Evolutionary conservation across 179 eudicot species (phyloP), one percentile per base, ranked within the genome.

Genomic region (Sideroxylon spinosum): DNA sequence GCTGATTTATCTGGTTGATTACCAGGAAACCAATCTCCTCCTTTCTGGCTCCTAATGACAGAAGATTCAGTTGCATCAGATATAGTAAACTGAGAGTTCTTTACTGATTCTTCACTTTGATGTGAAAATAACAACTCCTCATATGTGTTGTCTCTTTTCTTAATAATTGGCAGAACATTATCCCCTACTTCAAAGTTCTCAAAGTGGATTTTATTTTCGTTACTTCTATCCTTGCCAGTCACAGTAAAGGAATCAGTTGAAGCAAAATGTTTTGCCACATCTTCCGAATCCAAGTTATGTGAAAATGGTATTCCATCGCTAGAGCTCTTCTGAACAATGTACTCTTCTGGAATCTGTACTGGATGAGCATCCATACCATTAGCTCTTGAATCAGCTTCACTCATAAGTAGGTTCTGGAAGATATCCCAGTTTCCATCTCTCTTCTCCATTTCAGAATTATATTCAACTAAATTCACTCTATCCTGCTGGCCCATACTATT

Each of bases 381-480:
- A 6, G 84, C 60, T 22, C 78, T 79, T 0, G 92, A 74, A 23
- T 89, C 93, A 19, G 82, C 7, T 25, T 91, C 93, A 85, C 62
- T 88, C 89, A 93, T 67, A 74, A 92, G 83, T 25, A 93, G 88
- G 75, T 92, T 87, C 81, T 92, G 93, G 66, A 93, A 84, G 80
- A 87, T 84, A 88, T 89, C 91, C 98, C 98, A 93, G 55, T 85
- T 84, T 80, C 82, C 89, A 75, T 69, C 90, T 77, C 85, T 86
- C 71, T 82, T 86, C 53, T 79, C 84, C 56, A 73, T 87, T 25
- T 68, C 83, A 68, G 80, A 74, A 72, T 78, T 78, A 56, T 78
- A 78, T 78, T 57, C 64, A 7, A 20, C 37, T 61, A n/a, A 76
- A 73, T 77, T 79, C 44, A 76, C 85, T 74, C 50, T 20, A 71